A percentile compares a stretch with the other conserved stretches of the same genome.
Conservation (phyloP, 805 yeast species). For the Candida coleopterorum region DNA sequence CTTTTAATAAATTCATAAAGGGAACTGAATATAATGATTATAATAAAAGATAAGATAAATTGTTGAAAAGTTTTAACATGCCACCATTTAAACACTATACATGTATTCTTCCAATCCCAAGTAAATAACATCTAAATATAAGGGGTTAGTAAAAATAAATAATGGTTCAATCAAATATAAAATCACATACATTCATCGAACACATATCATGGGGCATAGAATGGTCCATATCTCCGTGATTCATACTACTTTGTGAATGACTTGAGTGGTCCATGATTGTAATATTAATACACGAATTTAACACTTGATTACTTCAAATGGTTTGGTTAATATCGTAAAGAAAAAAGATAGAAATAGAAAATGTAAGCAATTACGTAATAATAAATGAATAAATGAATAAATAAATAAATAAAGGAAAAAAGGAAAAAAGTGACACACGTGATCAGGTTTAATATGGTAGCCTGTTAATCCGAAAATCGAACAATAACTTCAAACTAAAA, state of each 20-base stretch:
- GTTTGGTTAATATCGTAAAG: no score
- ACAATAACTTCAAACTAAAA: no score
- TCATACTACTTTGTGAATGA: conserved; percentile 2
- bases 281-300: no score
- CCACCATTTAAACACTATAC: conserved; percentile 79
- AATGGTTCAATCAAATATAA: conserved; percentile 44
- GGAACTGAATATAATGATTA: conserved; percentile 44
- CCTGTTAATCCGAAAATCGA: no score
- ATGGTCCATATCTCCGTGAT: conserved; percentile 16
- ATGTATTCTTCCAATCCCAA: conserved; percentile 70
- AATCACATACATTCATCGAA: conserved; percentile 45
- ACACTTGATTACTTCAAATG: no score
- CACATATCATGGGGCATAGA: conserved; percentile 31
- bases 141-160: background rate
- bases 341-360: no score
- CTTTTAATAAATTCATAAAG: conserved; percentile 57
- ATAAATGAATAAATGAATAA: no score
- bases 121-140: conserved; percentile 58
- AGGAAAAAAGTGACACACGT: no score
- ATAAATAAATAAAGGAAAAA: no score
- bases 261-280: conserved; percentile 1
- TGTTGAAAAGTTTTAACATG: conserved; percentile 53
- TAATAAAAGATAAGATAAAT: conserved; percentile 48
- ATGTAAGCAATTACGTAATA: no score
- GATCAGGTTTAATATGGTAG: no score